Base-by-base conservation (phyloP, 2,329 filamentous ascomycete species). In the Lojkania enalia region DNA sequence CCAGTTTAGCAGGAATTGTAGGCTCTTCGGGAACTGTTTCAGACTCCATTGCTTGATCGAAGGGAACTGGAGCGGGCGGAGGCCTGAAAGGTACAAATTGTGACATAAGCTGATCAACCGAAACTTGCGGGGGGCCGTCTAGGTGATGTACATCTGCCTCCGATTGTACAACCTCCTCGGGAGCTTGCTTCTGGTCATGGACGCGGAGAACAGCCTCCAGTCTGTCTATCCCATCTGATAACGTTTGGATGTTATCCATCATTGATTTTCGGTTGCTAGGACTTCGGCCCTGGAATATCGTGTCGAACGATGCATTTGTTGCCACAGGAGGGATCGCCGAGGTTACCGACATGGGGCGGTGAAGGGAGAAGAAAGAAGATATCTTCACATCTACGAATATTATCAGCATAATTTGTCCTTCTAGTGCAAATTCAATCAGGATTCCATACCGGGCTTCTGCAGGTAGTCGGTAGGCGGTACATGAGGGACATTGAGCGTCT, bases 341-440 rank as follows among this genome's bases (percentile, higher is more conserved):
- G 38, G 86, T 90, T 55, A 96, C 83, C 43, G 90, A 95, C 63
- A 99, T 92, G 35, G 94, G 94, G 50, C 94, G 85, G 73, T 99
- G 90, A 55, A 95, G 86, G 52, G 91, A 95, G 77, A 97, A 97
- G 79, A 99, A 97, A 48, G 87, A 87, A 5, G 92, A 94, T 35
- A 96, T 78, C 52, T 87, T 86, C 49, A 97, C 80, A 64, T 95
- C 94, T 97, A 36, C 18, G 11, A 9, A n/a, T n/a, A 42, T 2
- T 16, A 33, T 66, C 44, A 58, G 49, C 40, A 46, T 19, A 27
- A 7, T 27, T n/a, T 7, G 23, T 7, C 12, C 19, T 37, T 37
- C 12, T 37, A 9, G 15, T 12, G 6, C n/a, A n/a, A n/a, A n/a
- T 18, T 18, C 14, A 9, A 36, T 36, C 33, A 11, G 5, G 9